phyloP scores from a whole-genome alignment of 306 rosid species.

The Begonia peltatifolia region DNA sequence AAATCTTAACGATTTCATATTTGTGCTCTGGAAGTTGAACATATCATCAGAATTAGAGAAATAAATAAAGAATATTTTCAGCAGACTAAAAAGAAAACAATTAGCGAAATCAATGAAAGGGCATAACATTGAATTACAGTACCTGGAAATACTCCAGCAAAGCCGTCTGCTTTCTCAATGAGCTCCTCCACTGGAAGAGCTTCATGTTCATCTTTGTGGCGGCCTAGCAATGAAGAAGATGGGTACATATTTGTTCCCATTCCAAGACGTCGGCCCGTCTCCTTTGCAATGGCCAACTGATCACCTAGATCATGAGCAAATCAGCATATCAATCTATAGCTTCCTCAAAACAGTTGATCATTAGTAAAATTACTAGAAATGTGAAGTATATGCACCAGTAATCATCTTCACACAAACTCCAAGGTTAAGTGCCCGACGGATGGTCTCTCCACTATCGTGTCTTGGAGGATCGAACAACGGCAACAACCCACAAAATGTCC shows the following conservation, averaged over 20 bases:
- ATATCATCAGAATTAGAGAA: too few species aligned
- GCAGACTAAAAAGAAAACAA: too few species aligned
- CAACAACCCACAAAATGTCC: conserved; percentile 75
- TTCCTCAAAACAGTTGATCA: too few species aligned
- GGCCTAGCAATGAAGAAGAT: conserved; percentile 67
- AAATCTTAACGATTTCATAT: conserved; percentile 65
- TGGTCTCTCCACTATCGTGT: conserved; percentile 89
- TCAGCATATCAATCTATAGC: background rate
- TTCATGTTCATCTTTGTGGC: conserved; percentile 43
- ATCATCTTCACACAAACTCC: conserved; percentile 90
- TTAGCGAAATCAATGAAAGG: too few species aligned
- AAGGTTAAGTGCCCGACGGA: conserved; percentile 71
- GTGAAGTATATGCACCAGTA: conserved; percentile 32
- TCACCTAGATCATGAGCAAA: conserved; percentile 39
- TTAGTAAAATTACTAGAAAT: conserved; percentile 7
- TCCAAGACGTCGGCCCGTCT: conserved; percentile 81
- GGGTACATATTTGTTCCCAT: conserved; percentile 97
- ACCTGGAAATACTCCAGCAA: conserved; percentile 72
- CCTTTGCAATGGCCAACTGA: conserved; percentile 81
- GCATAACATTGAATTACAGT: too few species aligned
- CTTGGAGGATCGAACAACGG: conserved; percentile 91
- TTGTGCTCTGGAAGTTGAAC: conserved; percentile 24
- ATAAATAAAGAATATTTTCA: too few species aligned
- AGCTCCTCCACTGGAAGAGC: conserved; percentile 72
- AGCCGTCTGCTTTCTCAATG: conserved; percentile 82